phyloP scores from a whole-genome alignment of 169 alveolate species.

The Plasmodium vivax region DNA sequence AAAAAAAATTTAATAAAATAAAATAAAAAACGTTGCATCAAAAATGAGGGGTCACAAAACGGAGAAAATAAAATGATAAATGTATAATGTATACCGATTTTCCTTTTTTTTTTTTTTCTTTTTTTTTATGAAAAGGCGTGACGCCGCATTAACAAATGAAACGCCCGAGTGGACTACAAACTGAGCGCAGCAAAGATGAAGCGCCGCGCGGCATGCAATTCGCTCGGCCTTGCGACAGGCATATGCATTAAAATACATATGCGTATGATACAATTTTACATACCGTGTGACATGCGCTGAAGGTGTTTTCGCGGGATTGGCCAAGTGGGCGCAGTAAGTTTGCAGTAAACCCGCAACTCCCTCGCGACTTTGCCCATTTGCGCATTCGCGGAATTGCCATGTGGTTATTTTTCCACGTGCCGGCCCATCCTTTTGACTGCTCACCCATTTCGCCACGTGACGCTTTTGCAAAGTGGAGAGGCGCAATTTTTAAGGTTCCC shows the following conservation, averaged over 20 bases:
- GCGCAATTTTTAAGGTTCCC: background rate
- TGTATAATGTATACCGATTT: background rate
- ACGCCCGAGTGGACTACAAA: background rate
- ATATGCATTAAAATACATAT: background rate
- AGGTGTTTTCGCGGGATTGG: background rate
- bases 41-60: background rate
- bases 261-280: background rate
- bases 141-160: background rate
- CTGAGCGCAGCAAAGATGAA: background rate
- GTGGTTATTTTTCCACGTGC: background rate
- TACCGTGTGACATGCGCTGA: background rate
- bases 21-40: background rate
- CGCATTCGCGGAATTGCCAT: background rate
- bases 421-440: background rate
- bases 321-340: background rate
- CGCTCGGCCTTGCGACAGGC: background rate
- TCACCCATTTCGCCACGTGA: background rate
- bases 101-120: no score
- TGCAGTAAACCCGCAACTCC: background rate
- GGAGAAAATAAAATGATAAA: background rate
- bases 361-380: background rate
- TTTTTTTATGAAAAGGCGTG: background rate
- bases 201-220: background rate
- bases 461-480: background rate
- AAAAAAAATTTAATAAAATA: background rate